phyloP scores from a whole-genome alignment of 805 yeast species.

The Spathaspora arborariae region DNA sequence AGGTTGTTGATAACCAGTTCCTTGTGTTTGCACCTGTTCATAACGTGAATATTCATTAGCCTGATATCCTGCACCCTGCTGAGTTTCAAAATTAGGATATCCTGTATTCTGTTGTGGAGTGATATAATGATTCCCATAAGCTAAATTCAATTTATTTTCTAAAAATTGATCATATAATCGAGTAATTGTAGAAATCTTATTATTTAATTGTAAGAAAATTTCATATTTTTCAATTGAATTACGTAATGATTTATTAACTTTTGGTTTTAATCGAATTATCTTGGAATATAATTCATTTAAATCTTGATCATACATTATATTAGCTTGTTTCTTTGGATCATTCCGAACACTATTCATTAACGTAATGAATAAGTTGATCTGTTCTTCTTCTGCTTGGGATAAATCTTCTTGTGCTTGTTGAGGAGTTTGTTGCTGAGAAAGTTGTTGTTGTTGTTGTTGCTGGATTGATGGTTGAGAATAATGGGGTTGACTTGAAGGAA shows the following conservation, averaged over 20 bases:
- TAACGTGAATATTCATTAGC: background rate
- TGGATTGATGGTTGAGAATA: conserved; percentile 5
- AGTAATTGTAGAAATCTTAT: conserved; percentile 71
- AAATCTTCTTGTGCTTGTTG: conserved; percentile 30
- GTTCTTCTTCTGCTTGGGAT: conserved; percentile 63
- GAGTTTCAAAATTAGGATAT: background rate
- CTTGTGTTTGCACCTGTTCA: background rate
- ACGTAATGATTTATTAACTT: conserved; percentile 56
- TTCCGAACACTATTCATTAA: conserved; percentile 50
- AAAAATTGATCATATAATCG: conserved; percentile 73
- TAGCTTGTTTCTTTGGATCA: conserved; percentile 40
- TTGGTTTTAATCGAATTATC: conserved; percentile 63
- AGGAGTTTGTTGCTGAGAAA: conserved; percentile 3
- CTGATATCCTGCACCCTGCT: background rate
- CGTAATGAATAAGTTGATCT: conserved; percentile 65
- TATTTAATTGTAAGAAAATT: conserved; percentile 63
- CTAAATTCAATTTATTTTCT: conserved; percentile 45
- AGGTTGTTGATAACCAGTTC: background rate
- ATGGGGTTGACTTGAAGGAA: conserved; percentile 23
- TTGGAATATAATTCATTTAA: conserved; percentile 57
- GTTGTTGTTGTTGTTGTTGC: conserved; percentile 4
- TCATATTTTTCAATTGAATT: conserved; percentile 63
- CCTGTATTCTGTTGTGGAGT: conserved; percentile 1
- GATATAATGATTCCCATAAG: conserved; percentile 29
- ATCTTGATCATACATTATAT: conserved; percentile 43